Evolutionary conservation across 305 asterid species (phyloP).

Genomic region (Salvia sclarea): DNA sequence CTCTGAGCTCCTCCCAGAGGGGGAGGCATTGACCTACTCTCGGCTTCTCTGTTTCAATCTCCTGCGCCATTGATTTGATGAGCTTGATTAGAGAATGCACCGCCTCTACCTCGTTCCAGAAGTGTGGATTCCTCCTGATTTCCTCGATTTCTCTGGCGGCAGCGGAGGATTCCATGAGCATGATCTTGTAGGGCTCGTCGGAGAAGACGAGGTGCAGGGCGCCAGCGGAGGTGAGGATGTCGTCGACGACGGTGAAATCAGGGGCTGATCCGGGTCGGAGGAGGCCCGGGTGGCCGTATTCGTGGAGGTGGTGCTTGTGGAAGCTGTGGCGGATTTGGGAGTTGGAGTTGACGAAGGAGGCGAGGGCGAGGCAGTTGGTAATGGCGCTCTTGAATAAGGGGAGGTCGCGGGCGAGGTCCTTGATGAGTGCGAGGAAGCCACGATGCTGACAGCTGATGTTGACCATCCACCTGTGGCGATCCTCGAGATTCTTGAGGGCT

Average conservation of each 20-base stretch:
- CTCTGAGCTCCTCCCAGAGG: constrained; percentile 82
- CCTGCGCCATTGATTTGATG: constrained; percentile 65
- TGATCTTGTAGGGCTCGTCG: constrained; percentile 70
- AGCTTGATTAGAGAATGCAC: constrained; percentile 74
- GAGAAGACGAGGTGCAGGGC: constrained; percentile 71
- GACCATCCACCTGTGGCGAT: constrained; percentile 89
- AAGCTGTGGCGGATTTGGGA: constrained; percentile 64
- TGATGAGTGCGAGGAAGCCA: constrained; percentile 65
- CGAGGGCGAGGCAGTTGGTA: constrained; percentile 65
- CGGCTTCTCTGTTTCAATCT: constrained; percentile 74
- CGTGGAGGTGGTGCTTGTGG: constrained; percentile 78
- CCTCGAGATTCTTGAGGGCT: constrained; percentile 74
- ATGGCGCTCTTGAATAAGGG: constrained; percentile 67
- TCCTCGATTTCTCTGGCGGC: constrained; percentile 85
- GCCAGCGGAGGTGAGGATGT: constrained; percentile 70
- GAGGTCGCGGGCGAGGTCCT: constrained; percentile 78
- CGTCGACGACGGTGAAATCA: constrained; percentile 72
- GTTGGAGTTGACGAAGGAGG: constrained; percentile 63
- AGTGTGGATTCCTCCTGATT: constrained; percentile 80
- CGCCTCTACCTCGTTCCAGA: constrained; percentile 92
- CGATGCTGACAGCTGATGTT: constrained; percentile 82
- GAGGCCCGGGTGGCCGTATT: constrained; percentile 66
- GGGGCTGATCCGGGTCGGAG: constrained; percentile 63
- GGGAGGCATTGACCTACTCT: constrained; percentile 88
- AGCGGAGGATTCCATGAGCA: constrained; percentile 56